Base-by-base conservation (phyloP, 306 rosid genomes). In the Pterocarpus macrocarpus region DNA sequence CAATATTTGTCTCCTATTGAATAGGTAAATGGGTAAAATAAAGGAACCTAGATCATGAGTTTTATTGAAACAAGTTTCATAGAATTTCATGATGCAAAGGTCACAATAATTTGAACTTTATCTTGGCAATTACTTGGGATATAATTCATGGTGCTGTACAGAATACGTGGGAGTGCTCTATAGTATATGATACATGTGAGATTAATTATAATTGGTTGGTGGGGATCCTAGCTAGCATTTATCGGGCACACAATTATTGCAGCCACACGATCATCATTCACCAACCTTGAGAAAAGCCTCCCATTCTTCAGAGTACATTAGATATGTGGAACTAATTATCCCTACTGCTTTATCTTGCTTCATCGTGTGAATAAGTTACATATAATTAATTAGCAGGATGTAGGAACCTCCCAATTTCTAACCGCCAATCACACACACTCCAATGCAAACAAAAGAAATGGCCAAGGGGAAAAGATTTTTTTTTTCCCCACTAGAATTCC, bases 161-260 rank as follows among this genome's bases (percentile, higher is more conserved):
- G 44, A 70, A 61, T 61, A 64, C 39, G 63, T 15, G 41, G 13
- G 71, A 45, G 72, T 56, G 76, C 17, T 64, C 33, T 33, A 64
- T 78, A 44, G 33, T 64, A 53, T 45, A 57, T 1, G 49, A 44
- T 69, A 15, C 32, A 9, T 49, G 34, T 38, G 71, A 77, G 74
- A 75, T 75, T 78, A 81, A 86, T 82, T 84, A 81, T 69, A 74
- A 77, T 22, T 71, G 73, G 78, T 79, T 80, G 85, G 87, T 69
- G 71, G 87, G 71, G 75, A 86, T 82, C 43, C 43, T 80, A 79
- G 75, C 55, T 77, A 76, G 72, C 82, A 85, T 81, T 83, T 58
- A 81, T 73, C 71, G 47, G 78, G 71, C 81, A 77, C 34, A 81
- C 81, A 82, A 86, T 85, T 80, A 88, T 86, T 80, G 73, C 63